Base-by-base conservation (phyloP, 83 land plant genomes). In the Isoetes engelmannii region DNA sequence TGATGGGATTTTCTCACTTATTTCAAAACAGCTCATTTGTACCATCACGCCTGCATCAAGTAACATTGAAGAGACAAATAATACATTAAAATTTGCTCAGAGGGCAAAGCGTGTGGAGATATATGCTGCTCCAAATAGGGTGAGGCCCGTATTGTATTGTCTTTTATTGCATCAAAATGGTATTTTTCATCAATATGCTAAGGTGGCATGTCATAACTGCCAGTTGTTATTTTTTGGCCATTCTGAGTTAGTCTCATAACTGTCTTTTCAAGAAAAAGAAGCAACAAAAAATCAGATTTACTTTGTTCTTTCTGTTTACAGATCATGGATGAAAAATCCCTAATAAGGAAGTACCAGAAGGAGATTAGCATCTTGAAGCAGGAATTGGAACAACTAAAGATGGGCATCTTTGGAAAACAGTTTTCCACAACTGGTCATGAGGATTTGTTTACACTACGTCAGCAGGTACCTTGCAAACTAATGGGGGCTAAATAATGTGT, bases 21-120 rank as follows among this genome's bases (percentile, higher is more conserved):
- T 12, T 64, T 47, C 7, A 20, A 19, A 78, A 37, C 85, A 89
- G 98, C 84, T 92, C 12, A 89, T 92, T 61, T 92, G 98, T 77
- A 92, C 92, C 20, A 81, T 92, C 28, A 90, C 96, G 44, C 98
- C 98, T 64, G 87, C 96, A 66, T 89, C 96, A 73, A 87, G 96
- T 74, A 89, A 80, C 69, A 74, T 78, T 15, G 98, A 92, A 63
- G 98, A 92, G 83, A 92, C 98, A 47, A 96, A 92, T 61, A 92
- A 92, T 74, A 92, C 98, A 44, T 73, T 92, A 79, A 92, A 92
- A 69, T 92, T 92, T 90, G 98, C 96, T 4, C 98, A 92, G 66
- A 86, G 98, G 74, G 87, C 98, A 51, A 92, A 92, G 74, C 82
- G 76, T 54, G 86, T 92, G 63, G 98, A 87, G 75, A 92, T 92